A percentile compares a stretch with the other conserved stretches of the same genome.
Evolutionary conservation across 83 land plant genomes (phyloP).

Genomic region (Thuja plicata): DNA sequence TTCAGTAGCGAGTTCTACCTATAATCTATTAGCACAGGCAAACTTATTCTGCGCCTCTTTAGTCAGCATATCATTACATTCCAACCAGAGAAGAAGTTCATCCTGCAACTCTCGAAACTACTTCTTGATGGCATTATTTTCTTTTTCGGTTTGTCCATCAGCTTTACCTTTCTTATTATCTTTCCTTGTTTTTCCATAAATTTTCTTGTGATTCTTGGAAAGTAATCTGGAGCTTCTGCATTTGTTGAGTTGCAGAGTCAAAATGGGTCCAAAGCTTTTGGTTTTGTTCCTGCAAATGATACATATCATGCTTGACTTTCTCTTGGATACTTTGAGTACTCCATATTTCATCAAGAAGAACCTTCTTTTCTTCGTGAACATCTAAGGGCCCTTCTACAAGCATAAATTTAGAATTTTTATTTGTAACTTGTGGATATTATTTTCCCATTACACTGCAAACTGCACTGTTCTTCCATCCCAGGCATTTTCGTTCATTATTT

Average conservation of each 20-base stretch:
- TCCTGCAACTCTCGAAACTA: slow-evolving; percentile 46
- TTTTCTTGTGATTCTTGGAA: slow-evolving; percentile 41
- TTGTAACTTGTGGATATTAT: not conserved
- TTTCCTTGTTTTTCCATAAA: slow-evolving; percentile 20
- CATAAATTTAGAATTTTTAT: not conserved
- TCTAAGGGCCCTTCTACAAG: slow-evolving; percentile 9
- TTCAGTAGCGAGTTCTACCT: slow-evolving; percentile 34
- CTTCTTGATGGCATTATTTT: slow-evolving; percentile 41
- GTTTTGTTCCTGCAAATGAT: slow-evolving; percentile 50
- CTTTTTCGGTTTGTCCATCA: not conserved
- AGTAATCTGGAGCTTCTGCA: slow-evolving; percentile 47
- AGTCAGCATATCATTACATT: slow-evolving; percentile 21
- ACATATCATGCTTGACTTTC: slow-evolving; percentile 42
- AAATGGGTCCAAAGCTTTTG: slow-evolving; percentile 55
- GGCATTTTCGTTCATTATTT: slow-evolving; percentile 6
- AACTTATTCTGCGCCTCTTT: slow-evolving; percentile 44
- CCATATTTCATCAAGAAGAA: slow-evolving; percentile 5
- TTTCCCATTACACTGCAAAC: not conserved
- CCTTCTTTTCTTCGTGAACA: slow-evolving; percentile 18
- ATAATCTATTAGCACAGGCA: slow-evolving; percentile 32
- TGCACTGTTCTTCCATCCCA: not conserved
- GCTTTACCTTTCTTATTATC: slow-evolving; percentile 18
- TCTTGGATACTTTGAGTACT: slow-evolving; percentile 31
- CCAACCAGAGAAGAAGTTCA: slow-evolving; percentile 50
- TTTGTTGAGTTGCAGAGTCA: slow-evolving; percentile 43